phyloP scores from a whole-genome alignment of 2,329 filamentous ascomycete genomes.

The Hypoxylon sp. region DNA sequence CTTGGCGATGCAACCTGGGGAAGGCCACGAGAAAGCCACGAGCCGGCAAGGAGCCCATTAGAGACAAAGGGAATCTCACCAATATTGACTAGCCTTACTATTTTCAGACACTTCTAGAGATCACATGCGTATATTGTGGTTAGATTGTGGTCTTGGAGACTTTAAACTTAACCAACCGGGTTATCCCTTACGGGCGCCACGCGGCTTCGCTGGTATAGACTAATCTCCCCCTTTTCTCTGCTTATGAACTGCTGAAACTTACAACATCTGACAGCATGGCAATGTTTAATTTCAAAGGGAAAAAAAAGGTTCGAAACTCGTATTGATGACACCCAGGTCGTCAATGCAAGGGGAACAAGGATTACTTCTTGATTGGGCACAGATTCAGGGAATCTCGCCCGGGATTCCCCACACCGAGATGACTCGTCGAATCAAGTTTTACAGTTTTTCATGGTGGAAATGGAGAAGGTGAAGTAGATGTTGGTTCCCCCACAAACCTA shows the following conservation, averaged over 20 bases:
- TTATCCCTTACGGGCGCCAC: neutral
- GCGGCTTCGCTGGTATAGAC: neutral
- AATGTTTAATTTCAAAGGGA: neutral
- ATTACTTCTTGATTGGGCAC: conserved; percentile 30
- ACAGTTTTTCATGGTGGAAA: neutral
- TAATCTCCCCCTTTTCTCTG: conserved; percentile 14
- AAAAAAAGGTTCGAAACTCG: conserved; percentile 12
- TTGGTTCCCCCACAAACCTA: conserved; percentile 13
- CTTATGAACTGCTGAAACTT: conserved; percentile 1
- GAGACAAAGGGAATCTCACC: conserved; percentile 2
- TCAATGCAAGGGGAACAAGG: conserved; percentile 24
- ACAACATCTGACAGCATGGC: conserved; percentile 1
- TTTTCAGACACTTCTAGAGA: neutral
- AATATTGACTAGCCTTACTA: neutral
- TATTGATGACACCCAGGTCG: conserved; percentile 23
- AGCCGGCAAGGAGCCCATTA: conserved; percentile 1
- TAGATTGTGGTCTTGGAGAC: neutral
- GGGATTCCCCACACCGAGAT: conserved; percentile 37
- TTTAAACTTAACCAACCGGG: neutral
- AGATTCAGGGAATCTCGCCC: conserved; percentile 15
- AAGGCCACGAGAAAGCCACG: conserved; percentile 11
- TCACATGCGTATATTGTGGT: neutral
- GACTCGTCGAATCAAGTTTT: conserved; percentile 25
- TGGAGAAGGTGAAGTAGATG: conserved; percentile 7
- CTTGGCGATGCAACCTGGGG: conserved; percentile 1